Evolutionary conservation across 129 eudicot genomes (phyloP).

Genomic region (Pseudognaphalium luteoalbum): DNA sequence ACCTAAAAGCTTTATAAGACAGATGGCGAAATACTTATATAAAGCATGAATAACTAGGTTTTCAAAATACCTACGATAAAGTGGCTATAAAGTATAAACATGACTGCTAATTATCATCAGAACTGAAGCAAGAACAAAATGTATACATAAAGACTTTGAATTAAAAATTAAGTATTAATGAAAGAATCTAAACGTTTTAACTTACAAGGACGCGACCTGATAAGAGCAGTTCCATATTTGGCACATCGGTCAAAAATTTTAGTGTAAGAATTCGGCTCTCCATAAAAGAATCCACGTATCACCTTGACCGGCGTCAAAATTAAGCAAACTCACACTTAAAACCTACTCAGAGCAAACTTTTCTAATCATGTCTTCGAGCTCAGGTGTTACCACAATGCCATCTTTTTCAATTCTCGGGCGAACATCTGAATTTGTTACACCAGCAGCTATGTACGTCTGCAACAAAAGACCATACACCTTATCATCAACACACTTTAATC

Average conservation of each 20-base stretch:
- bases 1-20: background rate
- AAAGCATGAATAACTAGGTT: background rate
- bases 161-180: no score
- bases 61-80: no score
- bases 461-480: conserved; percentile 47
- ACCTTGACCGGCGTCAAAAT: background rate
- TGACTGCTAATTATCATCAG: background rate
- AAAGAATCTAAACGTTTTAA: no score
- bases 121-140: background rate
- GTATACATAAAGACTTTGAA: no score
- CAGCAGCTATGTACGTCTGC: conserved; percentile 54
- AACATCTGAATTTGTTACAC: conserved; percentile 36
- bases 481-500: conserved; percentile 43
- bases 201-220: no score
- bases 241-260: background rate
- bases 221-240: background rate
- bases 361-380: conserved; percentile 52
- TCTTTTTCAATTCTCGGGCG: conserved; percentile 55
- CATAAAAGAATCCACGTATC: background rate
- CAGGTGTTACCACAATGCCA: conserved; percentile 40
- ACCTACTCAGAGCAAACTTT: conserved; percentile 42
- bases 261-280: background rate
- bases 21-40: background rate
- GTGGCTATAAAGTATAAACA: background rate
- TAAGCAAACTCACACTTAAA: background rate